phyloP scores from a whole-genome alignment of 225 moss, liverwort and hornwort genomes.

The Anthoceros angustus region DNA sequence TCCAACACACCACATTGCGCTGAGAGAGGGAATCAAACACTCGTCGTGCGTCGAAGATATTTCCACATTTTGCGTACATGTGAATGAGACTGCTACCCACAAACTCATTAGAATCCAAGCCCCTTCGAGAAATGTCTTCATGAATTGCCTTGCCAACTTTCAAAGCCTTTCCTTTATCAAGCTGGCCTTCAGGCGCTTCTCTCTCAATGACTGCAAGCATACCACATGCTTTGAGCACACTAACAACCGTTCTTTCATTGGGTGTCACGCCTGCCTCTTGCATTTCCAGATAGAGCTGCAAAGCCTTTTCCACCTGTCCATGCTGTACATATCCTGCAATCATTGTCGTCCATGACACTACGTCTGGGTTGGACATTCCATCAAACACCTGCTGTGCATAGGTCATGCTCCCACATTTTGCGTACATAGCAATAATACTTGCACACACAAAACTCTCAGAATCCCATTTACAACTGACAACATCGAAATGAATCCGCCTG shows the following conservation, averaged over 20 bases:
- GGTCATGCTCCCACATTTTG: neutral
- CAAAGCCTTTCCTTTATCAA: neutral
- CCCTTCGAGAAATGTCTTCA: neutral
- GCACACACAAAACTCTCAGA: neutral
- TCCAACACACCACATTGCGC: neutral
- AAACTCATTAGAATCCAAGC: neutral
- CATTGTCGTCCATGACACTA: neutral
- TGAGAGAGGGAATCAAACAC: neutral
- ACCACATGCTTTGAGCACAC: neutral
- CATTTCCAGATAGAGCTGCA: neutral
- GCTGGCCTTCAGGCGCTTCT: no score
- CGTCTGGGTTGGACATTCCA: neutral
- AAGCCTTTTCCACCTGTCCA: neutral
- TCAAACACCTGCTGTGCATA: neutral
- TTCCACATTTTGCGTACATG: constrained; percentile 4
- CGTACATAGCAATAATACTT: neutral
- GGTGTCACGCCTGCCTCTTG: neutral
- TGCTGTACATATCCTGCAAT: neutral
- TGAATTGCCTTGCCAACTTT: neutral
- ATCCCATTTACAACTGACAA: neutral
- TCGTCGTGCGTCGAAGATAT: neutral
- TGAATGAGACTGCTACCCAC: neutral
- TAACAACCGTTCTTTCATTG: neutral
- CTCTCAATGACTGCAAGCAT: neutral
- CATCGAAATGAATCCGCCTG: neutral